Evolutionary conservation across 345 rosid species (phyloP), one percentile per base, ranked within the genome.

Genomic region (Camelina neglecta): DNA sequence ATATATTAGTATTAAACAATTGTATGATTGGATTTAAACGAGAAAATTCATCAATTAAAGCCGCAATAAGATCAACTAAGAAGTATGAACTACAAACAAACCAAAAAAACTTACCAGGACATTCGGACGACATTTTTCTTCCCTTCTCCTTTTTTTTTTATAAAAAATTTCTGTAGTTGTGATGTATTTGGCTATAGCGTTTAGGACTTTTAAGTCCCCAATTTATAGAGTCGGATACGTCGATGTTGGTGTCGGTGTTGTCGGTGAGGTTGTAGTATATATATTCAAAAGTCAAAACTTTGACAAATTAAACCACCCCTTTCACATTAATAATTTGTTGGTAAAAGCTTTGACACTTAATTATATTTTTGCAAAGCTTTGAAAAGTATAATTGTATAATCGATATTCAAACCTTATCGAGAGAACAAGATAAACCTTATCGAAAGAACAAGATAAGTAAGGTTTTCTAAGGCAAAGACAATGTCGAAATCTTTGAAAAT

Each of bases 101-200:
- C 11, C 11, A 31, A 9, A 16, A 16, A 39, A 48, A 29, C 7
- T 60, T 60, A 75, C 74, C 39, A 68, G 20, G 56, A 51, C 79
- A 75, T 2, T 51, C n/a, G 0, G 63, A 60, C 59, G 79, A 67
- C 79, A 75, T 75, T 13, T 65, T 33, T 33, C 42, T 59, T 38
- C 54, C n/a, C 18, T 60, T 15, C 18, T 64, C 13, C 12, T 11
- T 15, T 33, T 7, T 11, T 51, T 72, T 29, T 18, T 18, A 18
- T 18, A 18, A 18, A 18, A 18, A 18, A 18, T 18, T 29, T 29
- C 21, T 74, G 59, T 36, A 36, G 11, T 59, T 58, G 53, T n/a
- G 50, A 65, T 74, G 42, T 56, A 11, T 47, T 47, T 55, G 36
- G 66, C 3, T 47, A 56, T 74, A 24, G n/a, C 39, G 1, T 45